Evolutionary conservation across 2,329 filamentous ascomycete species (phyloP), one percentile per base, ranked within the genome.

Genomic region (Verticillium zaregamsianum): DNA sequence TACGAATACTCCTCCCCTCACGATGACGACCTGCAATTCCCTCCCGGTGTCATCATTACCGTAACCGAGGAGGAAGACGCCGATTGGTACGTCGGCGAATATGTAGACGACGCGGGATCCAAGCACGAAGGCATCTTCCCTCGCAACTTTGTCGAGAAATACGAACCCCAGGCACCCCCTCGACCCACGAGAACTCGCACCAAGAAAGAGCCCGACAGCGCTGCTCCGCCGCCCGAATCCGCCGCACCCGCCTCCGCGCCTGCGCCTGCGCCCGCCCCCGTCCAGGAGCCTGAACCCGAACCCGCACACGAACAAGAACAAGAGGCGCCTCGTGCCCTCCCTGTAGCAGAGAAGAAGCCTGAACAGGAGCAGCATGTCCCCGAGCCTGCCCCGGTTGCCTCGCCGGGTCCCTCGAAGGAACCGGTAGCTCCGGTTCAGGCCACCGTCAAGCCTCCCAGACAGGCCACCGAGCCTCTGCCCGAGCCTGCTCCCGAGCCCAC

Each of bases 81-180:
- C 66, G 96, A 98, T 74, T 98, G 93, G 95, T 96, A 95, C 74
- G 86, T 86, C 66, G 94, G 95, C 68, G 90, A 95, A 76, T 97
- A 97, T 74, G 80, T 88, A 66, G 91, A 96, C 76, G 86, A 87
- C 63, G 77, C 82, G 59, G 95, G 95, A 61, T 78, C 76, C 65
- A 92, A 89, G 76, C 86, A 88, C 73, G 88, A 93, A 72, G 94
- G 94, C 68, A 90, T 97, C 69, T 98, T 97, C 76, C 94, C 93
- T 59, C 90, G 90, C 74, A 99, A 98, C 79, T 99, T 99, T 73
- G 95, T 99, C 71, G 95, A 99, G 77, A 92, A 90, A 78, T 96
- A 92, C 77, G 94, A 98, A 75, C 95, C 95, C 40, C 90, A 88
- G 61, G 90, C 94, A 66, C 95, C 95, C 63, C 92, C 93, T 63